Conservation (phyloP, 768 basidiomycete genomes). For the Paxillus ammoniavirescens region DNA sequence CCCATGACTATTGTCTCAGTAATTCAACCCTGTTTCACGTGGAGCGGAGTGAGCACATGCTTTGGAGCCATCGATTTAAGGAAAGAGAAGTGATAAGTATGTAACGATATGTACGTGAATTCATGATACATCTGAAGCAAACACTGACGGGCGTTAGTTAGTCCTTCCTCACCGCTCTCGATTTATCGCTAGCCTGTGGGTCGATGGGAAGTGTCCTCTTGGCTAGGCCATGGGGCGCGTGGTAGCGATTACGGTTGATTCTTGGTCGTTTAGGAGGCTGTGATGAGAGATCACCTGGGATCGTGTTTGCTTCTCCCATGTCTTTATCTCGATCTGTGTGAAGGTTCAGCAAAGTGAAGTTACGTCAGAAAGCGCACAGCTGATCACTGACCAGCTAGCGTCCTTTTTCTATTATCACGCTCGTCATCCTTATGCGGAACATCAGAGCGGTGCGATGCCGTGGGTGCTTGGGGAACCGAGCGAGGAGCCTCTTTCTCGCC, state of each 20-base stretch:
- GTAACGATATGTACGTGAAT: conserved; percentile 14
- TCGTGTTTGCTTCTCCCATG: conserved; percentile 35
- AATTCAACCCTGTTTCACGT: conserved; percentile 14
- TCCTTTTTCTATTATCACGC: conserved; percentile 67
- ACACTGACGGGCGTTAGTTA: conserved; percentile 23
- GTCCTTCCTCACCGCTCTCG: conserved; percentile 53
- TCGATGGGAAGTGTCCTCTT: conserved; percentile 63
- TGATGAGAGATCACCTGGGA: conserved; percentile 35
- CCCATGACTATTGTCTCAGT: conserved; percentile 24
- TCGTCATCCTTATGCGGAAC: conserved; percentile 56
- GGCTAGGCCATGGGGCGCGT: conserved; percentile 43
- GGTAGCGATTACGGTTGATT: conserved; percentile 54
- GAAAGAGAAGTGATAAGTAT: conserved; percentile 13
- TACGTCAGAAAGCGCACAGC: background rate
- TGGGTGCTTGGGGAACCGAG: conserved; percentile 39
- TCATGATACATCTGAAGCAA: conserved; percentile 8
- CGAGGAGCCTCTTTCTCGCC: conserved; percentile 55
- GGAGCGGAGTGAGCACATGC: conserved; percentile 6
- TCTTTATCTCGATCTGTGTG: conserved; percentile 65
- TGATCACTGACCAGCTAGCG: conserved; percentile 56
- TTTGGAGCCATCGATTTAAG: conserved; percentile 5
- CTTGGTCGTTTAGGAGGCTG: conserved; percentile 60
- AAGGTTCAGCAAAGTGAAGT: conserved; percentile 5
- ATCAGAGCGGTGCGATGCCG: conserved; percentile 45
- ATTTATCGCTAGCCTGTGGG: conserved; percentile 57